Evolutionary conservation across 2,329 filamentous ascomycete species (phyloP), one percentile per base, ranked within the genome.

Genomic region (Bipolaris gigantea): DNA sequence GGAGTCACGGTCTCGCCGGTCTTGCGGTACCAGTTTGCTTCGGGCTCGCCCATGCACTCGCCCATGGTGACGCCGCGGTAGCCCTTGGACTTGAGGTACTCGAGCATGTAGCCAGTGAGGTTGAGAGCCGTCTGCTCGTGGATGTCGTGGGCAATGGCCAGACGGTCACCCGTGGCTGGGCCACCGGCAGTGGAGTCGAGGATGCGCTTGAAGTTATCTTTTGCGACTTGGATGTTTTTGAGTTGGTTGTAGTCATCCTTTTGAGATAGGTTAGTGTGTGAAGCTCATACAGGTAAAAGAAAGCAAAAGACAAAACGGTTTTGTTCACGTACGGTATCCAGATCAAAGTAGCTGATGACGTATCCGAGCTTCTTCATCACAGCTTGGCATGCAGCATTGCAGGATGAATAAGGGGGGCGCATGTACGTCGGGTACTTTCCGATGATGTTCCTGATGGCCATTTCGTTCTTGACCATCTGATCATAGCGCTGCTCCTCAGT

Each of bases 321-420:
- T n/a, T n/a, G n/a, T n/a, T 32, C 21, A 43, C 40, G 5, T 43
- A 43, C 40, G 10, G 83, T 80, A 64, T 87, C 84, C 33, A 87
- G 71, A 60, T 86, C 82, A 63, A 85, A 78, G 62, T 83, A 86
- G 59, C 84, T 81, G 64, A 85, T 76, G 62, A 83, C 83, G 74
- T 85, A 86, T 50, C 81, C 81, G 48, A 86, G 66, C 46, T 62
- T 69, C 38, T 72, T 66, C 62, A 77, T 59, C 38, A 75, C 68
- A 16, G 62, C 59, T 58, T 73, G 69, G 66, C 77, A 80, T 5
- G 72, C 73, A 15, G 21, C 42, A 13, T 60, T 64, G 65, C 79
- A 81, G 57, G 79, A 78, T 71, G 73, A 77, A 63, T 79, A 79
- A 5, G 78, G 78, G 11, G 77, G 78, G 8, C 75, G 73, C 77